Conservation (phyloP, 495 filamentous ascomycete genomes). For the Penicillium fimorum region DNA sequence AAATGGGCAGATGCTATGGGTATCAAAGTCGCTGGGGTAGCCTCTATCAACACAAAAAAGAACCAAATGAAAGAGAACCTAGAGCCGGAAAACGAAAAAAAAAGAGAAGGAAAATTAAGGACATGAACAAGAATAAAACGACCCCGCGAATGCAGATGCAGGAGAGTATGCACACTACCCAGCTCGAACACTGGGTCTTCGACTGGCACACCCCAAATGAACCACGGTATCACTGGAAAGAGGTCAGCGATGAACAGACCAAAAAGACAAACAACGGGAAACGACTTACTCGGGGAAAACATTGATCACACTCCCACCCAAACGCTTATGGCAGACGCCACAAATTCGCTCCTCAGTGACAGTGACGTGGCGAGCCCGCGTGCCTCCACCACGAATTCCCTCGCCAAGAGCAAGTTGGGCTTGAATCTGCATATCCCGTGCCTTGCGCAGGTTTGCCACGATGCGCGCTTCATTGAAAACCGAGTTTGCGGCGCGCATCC, state of each 20-base stretch:
- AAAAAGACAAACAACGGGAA: not conserved
- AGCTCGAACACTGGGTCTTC: conserved; percentile 27
- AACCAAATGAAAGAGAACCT: conserved; percentile 14
- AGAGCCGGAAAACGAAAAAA: conserved; percentile 14
- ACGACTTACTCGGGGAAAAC: conserved; percentile 63
- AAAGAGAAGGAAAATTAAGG: conserved; percentile 10
- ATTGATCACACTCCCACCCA: conserved; percentile 85
- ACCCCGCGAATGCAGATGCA: conserved; percentile 16
- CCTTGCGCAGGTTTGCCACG: conserved; percentile 69
- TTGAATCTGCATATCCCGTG: conserved; percentile 69
- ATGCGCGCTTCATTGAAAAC: conserved; percentile 74
- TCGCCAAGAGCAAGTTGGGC: conserved; percentile 67
- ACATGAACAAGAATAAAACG: conserved; percentile 14
- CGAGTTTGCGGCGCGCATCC: conserved; percentile 83
- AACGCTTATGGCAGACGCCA: conserved; percentile 84
- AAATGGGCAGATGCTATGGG: conserved; percentile 30
- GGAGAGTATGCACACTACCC: conserved; percentile 18
- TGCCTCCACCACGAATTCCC: conserved; percentile 49
- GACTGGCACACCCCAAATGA: conserved; percentile 76
- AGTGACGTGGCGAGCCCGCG: conserved; percentile 69
- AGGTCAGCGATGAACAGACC: conserved; percentile 23
- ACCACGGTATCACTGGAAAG: conserved; percentile 60
- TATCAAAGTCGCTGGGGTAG: conserved; percentile 39
- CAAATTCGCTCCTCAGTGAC: conserved; percentile 86
- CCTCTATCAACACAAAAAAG: conserved; percentile 13